These are phyloP conservation scores for Nidularia sp. DNA, from an alignment of 768 basidiomycete species.

Conservation along the genomic window DNA sequence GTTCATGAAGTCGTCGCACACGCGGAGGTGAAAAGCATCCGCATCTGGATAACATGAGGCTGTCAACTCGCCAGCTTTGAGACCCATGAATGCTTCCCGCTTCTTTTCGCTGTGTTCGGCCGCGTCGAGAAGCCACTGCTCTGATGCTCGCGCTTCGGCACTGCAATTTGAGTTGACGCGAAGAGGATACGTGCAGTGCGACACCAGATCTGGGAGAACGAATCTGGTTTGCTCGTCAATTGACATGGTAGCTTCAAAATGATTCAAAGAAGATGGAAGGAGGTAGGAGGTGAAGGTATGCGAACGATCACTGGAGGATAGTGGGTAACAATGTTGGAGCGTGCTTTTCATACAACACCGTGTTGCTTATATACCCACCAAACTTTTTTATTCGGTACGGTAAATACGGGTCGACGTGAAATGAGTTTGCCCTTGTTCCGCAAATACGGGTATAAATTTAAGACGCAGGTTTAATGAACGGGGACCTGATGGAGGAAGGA, in stretches of 20 bases:
- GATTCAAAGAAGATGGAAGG: neutral
- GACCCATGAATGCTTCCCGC: conserved; percentile 22
- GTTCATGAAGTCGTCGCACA: conserved; percentile 42
- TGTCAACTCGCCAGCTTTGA: conserved; percentile 38
- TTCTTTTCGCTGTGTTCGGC: conserved; percentile 8
- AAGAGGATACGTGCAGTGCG: conserved; percentile 17
- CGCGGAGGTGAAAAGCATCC: conserved; percentile 34
- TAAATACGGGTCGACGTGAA: too few species aligned
- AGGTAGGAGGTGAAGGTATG: neutral
- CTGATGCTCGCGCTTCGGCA: conserved; percentile 13
- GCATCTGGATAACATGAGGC: conserved; percentile 40
- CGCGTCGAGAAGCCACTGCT: conserved; percentile 14
- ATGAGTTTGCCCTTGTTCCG: too few species aligned
- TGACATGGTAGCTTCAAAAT: neutral
- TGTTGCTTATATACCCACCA: too few species aligned
- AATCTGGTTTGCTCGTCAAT: conserved; percentile 4
- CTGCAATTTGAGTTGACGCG: conserved; percentile 14
- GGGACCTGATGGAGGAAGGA: too few species aligned
- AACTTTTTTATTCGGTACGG: too few species aligned
- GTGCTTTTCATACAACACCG: too few species aligned
- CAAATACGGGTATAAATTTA: too few species aligned
- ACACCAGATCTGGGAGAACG: conserved; percentile 22
- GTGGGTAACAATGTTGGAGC: too few species aligned
- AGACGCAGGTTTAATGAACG: too few species aligned
- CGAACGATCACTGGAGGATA: too few species aligned